phyloP scores from a whole-genome alignment of 2,329 filamentous ascomycete genomes.

The Hypoxylon sp. region DNA sequence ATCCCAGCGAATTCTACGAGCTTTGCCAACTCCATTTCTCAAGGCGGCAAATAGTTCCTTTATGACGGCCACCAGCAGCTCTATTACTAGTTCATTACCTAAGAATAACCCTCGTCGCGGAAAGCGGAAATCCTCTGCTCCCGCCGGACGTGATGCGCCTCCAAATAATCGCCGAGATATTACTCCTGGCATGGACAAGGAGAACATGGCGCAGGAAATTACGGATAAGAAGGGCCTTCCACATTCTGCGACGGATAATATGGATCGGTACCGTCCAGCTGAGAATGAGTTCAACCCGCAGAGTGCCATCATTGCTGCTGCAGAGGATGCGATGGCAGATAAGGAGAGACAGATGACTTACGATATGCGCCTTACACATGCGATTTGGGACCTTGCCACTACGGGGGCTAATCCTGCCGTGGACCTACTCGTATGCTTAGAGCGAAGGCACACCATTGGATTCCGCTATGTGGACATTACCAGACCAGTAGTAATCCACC shows the following conservation, averaged over 20 bases:
- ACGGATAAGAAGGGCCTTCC: conserved; percentile 47
- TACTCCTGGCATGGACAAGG: conserved; percentile 61
- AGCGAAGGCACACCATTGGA: conserved; percentile 89
- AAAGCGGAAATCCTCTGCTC: conserved; percentile 68
- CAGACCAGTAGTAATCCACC: conserved; percentile 90
- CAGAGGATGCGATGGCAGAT: conserved; percentile 73
- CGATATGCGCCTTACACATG: conserved; percentile 87
- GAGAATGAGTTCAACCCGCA: conserved; percentile 48
- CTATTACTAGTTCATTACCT: conserved; percentile 81
- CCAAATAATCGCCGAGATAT: conserved; percentile 53
- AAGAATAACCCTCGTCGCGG: conserved; percentile 69
- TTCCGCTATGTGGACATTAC: conserved; percentile 98
- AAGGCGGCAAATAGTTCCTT: conserved; percentile 97
- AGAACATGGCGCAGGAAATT: conserved; percentile 56
- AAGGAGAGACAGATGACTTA: conserved; percentile 81
- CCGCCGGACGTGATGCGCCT: conserved; percentile 54
- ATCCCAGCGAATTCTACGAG: conserved; percentile 89
- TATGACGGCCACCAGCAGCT: conserved; percentile 90
- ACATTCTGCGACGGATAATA: conserved; percentile 59
- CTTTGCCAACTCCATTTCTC: conserved; percentile 88
- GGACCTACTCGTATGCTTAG: conserved; percentile 91
- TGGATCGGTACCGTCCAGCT: conserved; percentile 60
- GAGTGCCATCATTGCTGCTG: conserved; percentile 60
- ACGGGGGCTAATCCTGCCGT: conserved; percentile 93
- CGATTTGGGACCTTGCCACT: conserved; percentile 94